Conservation (phyloP, 495 filamentous ascomycete species). For the Hyaloscypha hepaticicola region DNA sequence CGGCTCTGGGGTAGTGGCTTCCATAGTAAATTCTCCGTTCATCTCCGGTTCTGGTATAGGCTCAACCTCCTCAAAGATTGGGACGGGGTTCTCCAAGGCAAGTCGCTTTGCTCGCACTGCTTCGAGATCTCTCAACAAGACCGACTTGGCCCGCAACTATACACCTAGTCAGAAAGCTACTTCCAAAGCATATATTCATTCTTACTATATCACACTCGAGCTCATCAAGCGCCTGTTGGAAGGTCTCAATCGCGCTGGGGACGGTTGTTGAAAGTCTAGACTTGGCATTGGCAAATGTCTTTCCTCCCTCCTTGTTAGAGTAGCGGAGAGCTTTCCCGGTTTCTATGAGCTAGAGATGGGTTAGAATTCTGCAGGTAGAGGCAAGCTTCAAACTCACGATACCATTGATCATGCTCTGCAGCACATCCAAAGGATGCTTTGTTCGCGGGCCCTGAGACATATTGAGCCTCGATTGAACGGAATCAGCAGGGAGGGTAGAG, state of each 20-base stretch:
- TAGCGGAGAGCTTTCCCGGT: conserved; percentile 48
- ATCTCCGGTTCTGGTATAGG: not conserved
- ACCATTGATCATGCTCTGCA: conserved; percentile 47
- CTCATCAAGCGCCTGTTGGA: conserved; percentile 51
- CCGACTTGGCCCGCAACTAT: conserved; percentile 31
- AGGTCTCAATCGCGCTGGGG: conserved; percentile 39
- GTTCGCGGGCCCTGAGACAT: conserved; percentile 39
- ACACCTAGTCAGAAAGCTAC: not conserved
- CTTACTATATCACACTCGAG: conserved; percentile 53
- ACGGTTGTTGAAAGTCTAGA: conserved; percentile 38
- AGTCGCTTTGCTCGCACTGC: conserved; percentile 22
- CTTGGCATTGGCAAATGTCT: conserved; percentile 31
- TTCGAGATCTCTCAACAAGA: conserved; percentile 29
- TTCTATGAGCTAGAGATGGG: conserved; percentile 44
- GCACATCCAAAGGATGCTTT: conserved; percentile 38
- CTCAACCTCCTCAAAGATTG: conserved; percentile 20
- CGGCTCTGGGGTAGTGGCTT: not conserved
- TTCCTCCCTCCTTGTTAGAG: conserved; percentile 40
- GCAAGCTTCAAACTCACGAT: conserved; percentile 38
- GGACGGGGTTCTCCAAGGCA: conserved; percentile 27
- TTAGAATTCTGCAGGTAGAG: not conserved
- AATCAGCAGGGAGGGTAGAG: not conserved
- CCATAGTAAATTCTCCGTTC: not conserved
- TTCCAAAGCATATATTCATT: not conserved
- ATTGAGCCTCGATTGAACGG: not conserved